Evolutionary conservation across 2,329 filamentous ascomycete genomes (phyloP).

Genomic region (Claviceps africana): DNA sequence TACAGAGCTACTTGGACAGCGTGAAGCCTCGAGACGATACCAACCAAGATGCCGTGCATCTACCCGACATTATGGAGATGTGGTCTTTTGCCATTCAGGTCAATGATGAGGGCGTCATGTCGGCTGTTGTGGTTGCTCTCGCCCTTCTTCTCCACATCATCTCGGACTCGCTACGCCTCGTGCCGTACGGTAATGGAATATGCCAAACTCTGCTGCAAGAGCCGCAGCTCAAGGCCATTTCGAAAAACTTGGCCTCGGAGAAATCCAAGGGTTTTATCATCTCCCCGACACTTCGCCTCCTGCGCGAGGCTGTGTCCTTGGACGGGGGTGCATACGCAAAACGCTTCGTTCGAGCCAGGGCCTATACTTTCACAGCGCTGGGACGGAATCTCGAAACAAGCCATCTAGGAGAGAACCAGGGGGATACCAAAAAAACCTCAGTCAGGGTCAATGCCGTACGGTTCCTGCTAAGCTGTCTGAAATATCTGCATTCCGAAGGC

Average conservation of each 20-base stretch:
- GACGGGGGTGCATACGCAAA: slow-evolving; percentile 74
- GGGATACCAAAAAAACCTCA: slow-evolving; percentile 58
- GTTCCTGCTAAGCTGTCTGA: slow-evolving; percentile 67
- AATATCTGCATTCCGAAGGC: slow-evolving; percentile 59
- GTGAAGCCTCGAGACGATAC: slow-evolving; percentile 32
- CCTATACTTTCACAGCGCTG: slow-evolving; percentile 66
- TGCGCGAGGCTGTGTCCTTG: slow-evolving; percentile 73
- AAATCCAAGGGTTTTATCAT: slow-evolving; percentile 80
- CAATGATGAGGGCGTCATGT: slow-evolving; percentile 69
- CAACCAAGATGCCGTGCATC: slow-evolving; percentile 41
- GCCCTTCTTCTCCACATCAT: slow-evolving; percentile 69
- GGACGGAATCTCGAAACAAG: slow-evolving; percentile 68
- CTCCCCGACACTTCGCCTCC: slow-evolving; percentile 70
- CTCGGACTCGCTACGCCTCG: slow-evolving; percentile 59
- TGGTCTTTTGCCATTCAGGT: slow-evolving; percentile 74
- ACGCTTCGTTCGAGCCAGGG: slow-evolving; percentile 61
- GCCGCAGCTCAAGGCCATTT: slow-evolving; percentile 65
- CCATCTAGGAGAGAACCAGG: slow-evolving; percentile 38
- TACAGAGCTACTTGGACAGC: slow-evolving; percentile 54
- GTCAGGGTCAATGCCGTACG: slow-evolving; percentile 71
- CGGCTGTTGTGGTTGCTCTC: slow-evolving; percentile 65
- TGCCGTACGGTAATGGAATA: slow-evolving; percentile 60
- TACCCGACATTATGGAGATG: slow-evolving; percentile 70
- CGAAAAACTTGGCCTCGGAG: slow-evolving; percentile 63
- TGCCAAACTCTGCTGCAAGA: slow-evolving; percentile 72